Evolutionary conservation across 768 basidiomycete genomes (phyloP), one percentile per base, ranked within the genome.

Genomic region (Termitomyces bulborhizus): DNA sequence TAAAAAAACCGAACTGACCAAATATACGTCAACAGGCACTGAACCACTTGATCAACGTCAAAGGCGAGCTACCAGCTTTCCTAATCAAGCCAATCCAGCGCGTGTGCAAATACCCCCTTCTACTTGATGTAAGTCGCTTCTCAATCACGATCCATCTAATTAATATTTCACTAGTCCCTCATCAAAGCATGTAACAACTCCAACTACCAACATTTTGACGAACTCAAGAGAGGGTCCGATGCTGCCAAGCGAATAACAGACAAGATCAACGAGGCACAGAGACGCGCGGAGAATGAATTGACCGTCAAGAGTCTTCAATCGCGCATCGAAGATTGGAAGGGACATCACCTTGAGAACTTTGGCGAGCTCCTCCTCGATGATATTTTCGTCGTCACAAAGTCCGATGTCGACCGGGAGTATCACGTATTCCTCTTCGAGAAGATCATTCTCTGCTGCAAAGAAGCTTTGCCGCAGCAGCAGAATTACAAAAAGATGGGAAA

Each of bases 371-470:
- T 96, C 34, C 82, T 98, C 31, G 95, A 98, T 68, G 97, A 98
- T 68, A 82, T 93, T 54, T 98, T 98, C 70, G 84, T 87, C 55
- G 97, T 98, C 55, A 96, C 90, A 63, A 99, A 98, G 72, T 90
- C 88, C 47, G 94, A 95, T 56, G 90, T 94, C 64, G 94, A 98
- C 68, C 83, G 97, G 62, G 97, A 99, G 70, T 98, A 98, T 65
- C 93, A 96, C 62, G 95, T 99, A 55, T 99, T 98, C 79, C 77
- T 99, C 36, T 99, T 99, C 62, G 95, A 98, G 74, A 93, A 93
- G 75, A 99, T 99, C 70, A 93, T 99, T 61, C 81, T 98, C 21
- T 99, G 97, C 72, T 98, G 97, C 78, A 98, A 98, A 69, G 97
- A 98, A 69, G 87, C 88, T 6, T 66, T 78, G 15, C 76, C 77